Conservation (phyloP, 495 filamentous ascomycete species). For the Podospora pseudopauciseta region DNA sequence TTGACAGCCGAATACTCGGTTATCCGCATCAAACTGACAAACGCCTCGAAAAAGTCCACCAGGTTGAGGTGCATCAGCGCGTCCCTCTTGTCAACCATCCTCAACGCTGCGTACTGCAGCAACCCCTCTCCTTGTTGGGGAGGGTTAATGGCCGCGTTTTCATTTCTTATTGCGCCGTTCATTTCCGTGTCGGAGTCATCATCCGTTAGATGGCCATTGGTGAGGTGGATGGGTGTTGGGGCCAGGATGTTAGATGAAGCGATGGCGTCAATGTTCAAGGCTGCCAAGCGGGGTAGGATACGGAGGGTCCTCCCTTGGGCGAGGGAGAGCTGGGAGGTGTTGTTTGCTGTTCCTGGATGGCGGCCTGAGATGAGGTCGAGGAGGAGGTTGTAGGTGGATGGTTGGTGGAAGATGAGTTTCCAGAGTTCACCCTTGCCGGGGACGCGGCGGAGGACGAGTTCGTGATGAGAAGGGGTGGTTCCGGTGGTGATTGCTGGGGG, state of each 20-base stretch:
- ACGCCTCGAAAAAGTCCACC: constrained; percentile 69
- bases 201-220: constrained; percentile 22
- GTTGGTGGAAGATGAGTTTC: constrained; percentile 66
- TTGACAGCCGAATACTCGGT: constrained; percentile 40
- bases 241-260: constrained; percentile 56
- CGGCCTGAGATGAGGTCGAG: constrained; percentile 56
- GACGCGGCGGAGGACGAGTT: constrained; percentile 36
- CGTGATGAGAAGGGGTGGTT: constrained; percentile 8
- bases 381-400: constrained; percentile 61
- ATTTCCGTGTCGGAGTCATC: background rate
- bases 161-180: background rate
- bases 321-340: constrained; percentile 63
- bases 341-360: constrained; percentile 37
- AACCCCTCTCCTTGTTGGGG: constrained; percentile 46
- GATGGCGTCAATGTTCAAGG: constrained; percentile 60
- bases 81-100: constrained; percentile 73
- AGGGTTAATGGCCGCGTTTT: constrained; percentile 9
- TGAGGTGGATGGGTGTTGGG: constrained; percentile 53
- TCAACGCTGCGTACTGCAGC: constrained; percentile 67
- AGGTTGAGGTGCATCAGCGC: constrained; percentile 76
- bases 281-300: constrained; percentile 63
- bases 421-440: constrained; percentile 68
- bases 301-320: constrained; percentile 75
- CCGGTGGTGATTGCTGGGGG: constrained; percentile 22
- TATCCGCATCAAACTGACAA: constrained; percentile 53